Evolutionary conservation across 148 eudicot genomes (phyloP), one percentile per base, ranked within the genome.

Genomic region (Simmondsia chinensis): DNA sequence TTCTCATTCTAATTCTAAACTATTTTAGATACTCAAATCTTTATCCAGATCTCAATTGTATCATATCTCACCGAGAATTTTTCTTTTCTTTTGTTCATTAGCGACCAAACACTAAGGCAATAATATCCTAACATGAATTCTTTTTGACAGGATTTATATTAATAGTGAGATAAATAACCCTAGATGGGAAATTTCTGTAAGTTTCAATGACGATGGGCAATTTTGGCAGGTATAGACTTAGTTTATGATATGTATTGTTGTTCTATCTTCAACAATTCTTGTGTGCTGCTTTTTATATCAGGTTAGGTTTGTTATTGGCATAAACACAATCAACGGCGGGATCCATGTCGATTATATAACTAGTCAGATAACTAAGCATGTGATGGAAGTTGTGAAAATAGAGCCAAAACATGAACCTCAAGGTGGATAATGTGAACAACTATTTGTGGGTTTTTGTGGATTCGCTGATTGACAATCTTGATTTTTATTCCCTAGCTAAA

Each of bases 401-500:
- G 71, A 76, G 76, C 30, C 76, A 82, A 60, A 59, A 56, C 54
- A 71, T 75, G 13, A 71, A 70, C 56, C 46, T 81, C 17, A 81
- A 81, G 61, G 73, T 94, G 19, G 79, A 82, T 40, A 41, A 46
- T 1, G 95, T 91, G 57, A 91, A 82, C 63, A 91, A 61, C 60
- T 71, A 91, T 46, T 37, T 91, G 44, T 91, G 97, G 97, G 65
- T 91, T 15, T 91, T 91, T 54, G 97, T 91, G 64, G 85, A 85
- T 68, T 74, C 88, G 20, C 86, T 91, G 12, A 85, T 91, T 79
- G 97, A 91, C 78, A 91, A 91, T 40, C 97, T 95, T 10, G 97
- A 95, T 23, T 91, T 85, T 56, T 94, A 85, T 75, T 91, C 95
- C 39, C 97, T 85, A 70, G 85, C 97, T 12, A 91, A 91, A 54